Evolutionary conservation across 108 stramenopile genomes (phyloP), one percentile per base, ranked within the genome.

Genomic region (Nitzschia inconspicua): DNA sequence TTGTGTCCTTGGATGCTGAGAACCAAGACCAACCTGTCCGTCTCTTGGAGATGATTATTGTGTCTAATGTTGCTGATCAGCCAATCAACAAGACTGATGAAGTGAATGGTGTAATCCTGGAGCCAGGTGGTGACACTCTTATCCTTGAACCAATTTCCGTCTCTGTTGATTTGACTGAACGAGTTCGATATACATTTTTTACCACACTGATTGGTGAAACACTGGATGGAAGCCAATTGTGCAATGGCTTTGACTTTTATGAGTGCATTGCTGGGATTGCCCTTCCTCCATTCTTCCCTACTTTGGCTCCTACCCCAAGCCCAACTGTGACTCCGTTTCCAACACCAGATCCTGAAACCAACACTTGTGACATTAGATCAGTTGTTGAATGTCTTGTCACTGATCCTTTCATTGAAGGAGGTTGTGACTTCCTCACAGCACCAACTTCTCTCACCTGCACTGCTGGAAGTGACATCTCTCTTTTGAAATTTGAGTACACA

Each of bases 251-350:
- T 5, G 13, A 48, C 30, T 30, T 46, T 23, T 29, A 30, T 19
- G 20, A 23, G 18, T 61, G 40, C 37, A 48, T 19, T 7, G 60
- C 43, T 32, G 60, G 60, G 10, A 29, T 25, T 32, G 30, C 31
- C 19, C 31, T 61, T 6, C 6, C 8, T 34, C 60, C 60, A n/a
- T 6, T 24, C 11, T 29, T 61, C 20, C 60, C 60, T 22, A 48
- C 60, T 6, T 8, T 1, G 0, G 11, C 25, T 30, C 60, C 60
- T 32, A 48, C 60, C 13, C 34, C 29, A 13, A 37, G 27, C 23
- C 60, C 60, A 19, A 61, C 60, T 18, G 5, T 44, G 2, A 61
- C 60, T 24, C 32, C 60, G 6, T 25, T 32, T 34, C 60, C 60
- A 22, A 49, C 34, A 3, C 23, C 34, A 3, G 3, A 28, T 4